Evolutionary conservation across 225 moss, liverwort and hornwort species (phyloP).

Genomic region (Physcomitrellopsis africana): DNA sequence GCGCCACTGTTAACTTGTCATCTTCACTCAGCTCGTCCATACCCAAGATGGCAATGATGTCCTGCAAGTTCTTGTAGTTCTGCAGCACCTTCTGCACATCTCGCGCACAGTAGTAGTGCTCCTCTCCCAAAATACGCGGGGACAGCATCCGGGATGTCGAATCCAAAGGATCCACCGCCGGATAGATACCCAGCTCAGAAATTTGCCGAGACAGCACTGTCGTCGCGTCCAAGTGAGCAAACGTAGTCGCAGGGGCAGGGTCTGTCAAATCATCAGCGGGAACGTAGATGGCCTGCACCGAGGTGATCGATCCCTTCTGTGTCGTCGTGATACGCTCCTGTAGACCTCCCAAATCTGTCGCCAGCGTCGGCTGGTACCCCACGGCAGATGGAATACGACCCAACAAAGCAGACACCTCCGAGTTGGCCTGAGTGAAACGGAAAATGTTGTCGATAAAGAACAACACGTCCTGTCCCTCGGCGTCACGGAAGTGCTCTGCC

Average conservation of each 20-base stretch:
- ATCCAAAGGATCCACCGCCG: conserved; percentile 96
- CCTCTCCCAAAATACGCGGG: conserved; percentile 83
- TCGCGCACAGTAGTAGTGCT: conserved; percentile 89
- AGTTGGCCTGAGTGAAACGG: conserved; percentile 98
- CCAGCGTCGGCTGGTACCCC: conserved; percentile 94
- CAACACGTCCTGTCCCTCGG: conserved; percentile 92
- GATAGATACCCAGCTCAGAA: conserved; percentile 93
- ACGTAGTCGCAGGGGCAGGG: conserved; percentile 94
- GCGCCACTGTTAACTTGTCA: conserved; percentile 92
- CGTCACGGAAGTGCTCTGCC: conserved; percentile 96
- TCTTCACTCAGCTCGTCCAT: conserved; percentile 98
- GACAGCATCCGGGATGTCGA: conserved; percentile 95
- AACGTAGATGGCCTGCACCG: conserved; percentile 96
- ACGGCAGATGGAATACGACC: conserved; percentile 98
- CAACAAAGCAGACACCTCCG: conserved; percentile 95
- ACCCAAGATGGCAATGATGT: conserved; percentile 94
- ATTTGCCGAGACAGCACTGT: conserved; percentile 94
- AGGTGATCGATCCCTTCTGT: conserved; percentile 90
- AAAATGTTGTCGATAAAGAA: conserved; percentile 98
- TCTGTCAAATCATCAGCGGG: conserved; percentile 96
- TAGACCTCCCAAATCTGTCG: conserved; percentile 93
- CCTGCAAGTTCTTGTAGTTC: conserved; percentile 97
- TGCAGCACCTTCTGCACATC: conserved; percentile 94
- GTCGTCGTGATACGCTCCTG: conserved; percentile 97
- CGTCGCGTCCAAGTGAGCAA: conserved; percentile 95